Evolutionary conservation across 768 basidiomycete species (phyloP).

Genomic region (Sarcodon sp.): DNA sequence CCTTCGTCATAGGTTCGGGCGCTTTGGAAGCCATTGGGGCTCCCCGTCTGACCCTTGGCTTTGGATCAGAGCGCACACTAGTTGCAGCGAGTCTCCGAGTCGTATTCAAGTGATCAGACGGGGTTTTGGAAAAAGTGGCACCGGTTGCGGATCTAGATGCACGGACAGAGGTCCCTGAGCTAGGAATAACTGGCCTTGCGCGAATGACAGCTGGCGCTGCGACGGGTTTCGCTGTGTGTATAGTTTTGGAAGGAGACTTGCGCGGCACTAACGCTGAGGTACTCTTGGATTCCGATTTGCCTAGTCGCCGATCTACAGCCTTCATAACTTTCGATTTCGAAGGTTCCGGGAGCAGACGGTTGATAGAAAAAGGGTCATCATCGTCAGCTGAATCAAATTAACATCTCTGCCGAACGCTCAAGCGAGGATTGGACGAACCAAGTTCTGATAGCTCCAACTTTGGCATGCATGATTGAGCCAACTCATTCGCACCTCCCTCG

Average conservation of each 20-base stretch:
- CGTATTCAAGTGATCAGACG: background rate
- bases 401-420: background rate
- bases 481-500: slow-evolving; percentile 3
- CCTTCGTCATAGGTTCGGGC: background rate
- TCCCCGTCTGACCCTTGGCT: background rate
- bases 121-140: background rate
- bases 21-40: background rate
- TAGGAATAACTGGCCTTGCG: background rate
- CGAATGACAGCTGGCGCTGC: background rate
- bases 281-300: background rate
- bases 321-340: slow-evolving; percentile 6
- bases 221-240: background rate
- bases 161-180: background rate
- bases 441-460: slow-evolving; percentile 4
- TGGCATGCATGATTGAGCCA: background rate
- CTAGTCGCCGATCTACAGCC: background rate
- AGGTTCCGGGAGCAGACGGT: background rate
- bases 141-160: background rate
- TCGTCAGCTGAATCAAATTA: background rate
- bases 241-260: background rate
- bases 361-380: background rate
- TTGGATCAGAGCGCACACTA: background rate
- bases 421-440: slow-evolving; percentile 2
- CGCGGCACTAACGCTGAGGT: background rate
- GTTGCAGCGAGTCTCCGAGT: background rate